Conservation (phyloP, 257 asterid genomes). For the Marsdenia floribunda region DNA sequence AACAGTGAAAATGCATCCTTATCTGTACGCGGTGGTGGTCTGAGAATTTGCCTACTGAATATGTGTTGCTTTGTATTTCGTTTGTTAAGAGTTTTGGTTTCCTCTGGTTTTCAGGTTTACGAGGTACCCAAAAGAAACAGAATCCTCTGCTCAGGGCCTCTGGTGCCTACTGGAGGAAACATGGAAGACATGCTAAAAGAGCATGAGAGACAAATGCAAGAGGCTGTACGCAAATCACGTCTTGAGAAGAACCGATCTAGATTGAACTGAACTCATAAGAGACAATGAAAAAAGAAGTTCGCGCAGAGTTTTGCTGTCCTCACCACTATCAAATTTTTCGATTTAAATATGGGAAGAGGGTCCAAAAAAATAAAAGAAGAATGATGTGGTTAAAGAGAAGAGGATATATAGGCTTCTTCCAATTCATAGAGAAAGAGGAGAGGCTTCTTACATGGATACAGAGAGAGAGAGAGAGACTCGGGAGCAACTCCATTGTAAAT, state of each 20-base stretch:
- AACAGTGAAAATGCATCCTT: background rate
- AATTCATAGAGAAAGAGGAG: background rate
- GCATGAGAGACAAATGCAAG: conserved; percentile 53
- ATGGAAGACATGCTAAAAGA: conserved; percentile 61
- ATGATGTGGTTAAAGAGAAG: background rate
- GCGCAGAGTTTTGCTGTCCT: too few species aligned
- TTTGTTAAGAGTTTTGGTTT: background rate
- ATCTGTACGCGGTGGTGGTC: too few species aligned
- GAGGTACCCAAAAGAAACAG: conserved; percentile 31
- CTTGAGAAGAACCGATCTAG: conserved; percentile 33
- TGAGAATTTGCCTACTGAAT: background rate
- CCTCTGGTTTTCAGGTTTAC: conserved; percentile 29
- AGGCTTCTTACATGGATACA: background rate
- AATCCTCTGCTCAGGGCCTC: conserved; percentile 53
- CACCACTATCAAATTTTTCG: too few species aligned
- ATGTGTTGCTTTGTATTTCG: too few species aligned
- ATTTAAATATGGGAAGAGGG: background rate
- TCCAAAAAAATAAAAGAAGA: too few species aligned
- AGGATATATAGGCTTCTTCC: background rate
- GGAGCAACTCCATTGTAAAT: background rate
- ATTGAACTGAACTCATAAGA: conserved; percentile 14
- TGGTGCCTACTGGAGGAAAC: conserved; percentile 52
- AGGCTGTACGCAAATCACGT: conserved; percentile 49
- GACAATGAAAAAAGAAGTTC: too few species aligned
- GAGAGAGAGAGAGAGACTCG: background rate